Conservation (phyloP, 768 basidiomycete genomes). For the Dentipellis fragilis region DNA sequence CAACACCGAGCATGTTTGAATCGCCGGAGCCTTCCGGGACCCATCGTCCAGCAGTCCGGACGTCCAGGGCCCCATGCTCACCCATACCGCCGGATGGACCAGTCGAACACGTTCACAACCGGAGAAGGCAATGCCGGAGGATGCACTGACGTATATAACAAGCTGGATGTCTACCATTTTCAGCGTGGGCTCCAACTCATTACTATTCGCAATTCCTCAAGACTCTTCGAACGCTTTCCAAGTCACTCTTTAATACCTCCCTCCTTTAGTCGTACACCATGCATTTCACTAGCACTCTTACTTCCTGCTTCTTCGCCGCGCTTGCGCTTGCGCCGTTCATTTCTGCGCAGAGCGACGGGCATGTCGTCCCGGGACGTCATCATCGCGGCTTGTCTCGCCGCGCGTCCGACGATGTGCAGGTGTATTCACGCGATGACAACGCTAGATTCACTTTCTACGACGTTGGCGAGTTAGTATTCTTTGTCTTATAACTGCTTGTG, state of each 20-base stretch:
- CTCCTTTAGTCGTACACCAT: not conserved
- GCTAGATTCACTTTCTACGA: not conserved
- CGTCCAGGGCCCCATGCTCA: too few relatives aligned
- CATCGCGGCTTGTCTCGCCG: not conserved
- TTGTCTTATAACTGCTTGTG: not conserved
- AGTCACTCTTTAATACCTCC: not conserved
- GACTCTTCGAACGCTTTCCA: not conserved
- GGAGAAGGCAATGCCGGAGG: too few relatives aligned
- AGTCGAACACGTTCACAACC: too few relatives aligned
- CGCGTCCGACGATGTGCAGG: not conserved
- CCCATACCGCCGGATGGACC: too few relatives aligned
- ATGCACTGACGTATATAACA: too few relatives aligned
- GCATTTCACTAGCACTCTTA: not conserved
- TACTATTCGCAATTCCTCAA: too few relatives aligned
- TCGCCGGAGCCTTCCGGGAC: too few relatives aligned
- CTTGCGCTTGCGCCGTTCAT: not conserved
- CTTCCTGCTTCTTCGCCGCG: not conserved
- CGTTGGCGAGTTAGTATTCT: not conserved
- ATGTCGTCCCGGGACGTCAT: not conserved
- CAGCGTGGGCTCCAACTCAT: too few relatives aligned
- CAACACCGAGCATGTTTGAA: too few relatives aligned
- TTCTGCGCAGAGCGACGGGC: not conserved
- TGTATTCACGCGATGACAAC: not conserved
- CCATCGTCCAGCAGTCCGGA: too few relatives aligned
- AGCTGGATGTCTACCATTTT: too few relatives aligned